A percentile compares a stretch with the other conserved stretches of the same genome.
Evolutionary conservation across 129 eudicot species (phyloP).

Genomic region (Lonicera japonica): DNA sequence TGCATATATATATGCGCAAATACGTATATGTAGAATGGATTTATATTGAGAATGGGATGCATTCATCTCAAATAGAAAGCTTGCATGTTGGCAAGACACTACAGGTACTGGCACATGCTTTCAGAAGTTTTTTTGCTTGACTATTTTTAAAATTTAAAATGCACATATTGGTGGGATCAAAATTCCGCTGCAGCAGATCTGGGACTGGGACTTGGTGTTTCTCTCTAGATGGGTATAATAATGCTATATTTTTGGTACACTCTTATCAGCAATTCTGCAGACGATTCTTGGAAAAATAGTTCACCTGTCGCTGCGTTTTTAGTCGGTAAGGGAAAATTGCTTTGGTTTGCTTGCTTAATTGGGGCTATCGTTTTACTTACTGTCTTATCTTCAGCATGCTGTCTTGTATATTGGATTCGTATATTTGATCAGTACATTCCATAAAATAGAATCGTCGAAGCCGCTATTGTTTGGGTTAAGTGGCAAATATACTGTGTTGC

Average conservation of each 20-base stretch:
- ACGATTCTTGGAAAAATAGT: slow-evolving; percentile 55
- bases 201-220: slow-evolving; percentile 32
- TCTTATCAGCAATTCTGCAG: slow-evolving; percentile 56
- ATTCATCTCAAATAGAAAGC: slow-evolving; percentile 7
- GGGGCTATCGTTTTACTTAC: slow-evolving; percentile 30
- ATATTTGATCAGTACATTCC: slow-evolving; percentile 12
- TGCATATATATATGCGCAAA: no score
- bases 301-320: slow-evolving; percentile 70
- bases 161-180: slow-evolving; percentile 20
- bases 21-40: no score
- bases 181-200: slow-evolving; percentile 37
- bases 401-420: slow-evolving; percentile 6
- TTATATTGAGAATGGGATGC: no score
- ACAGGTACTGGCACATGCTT: slow-evolving; percentile 9
- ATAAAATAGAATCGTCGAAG: slow-evolving; percentile 20
- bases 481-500: slow-evolving; percentile 21
- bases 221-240: slow-evolving; percentile 35
- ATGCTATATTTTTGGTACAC: slow-evolving; percentile 36
- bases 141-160: slow-evolving; percentile 20
- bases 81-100: slow-evolving; percentile 28
- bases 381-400: slow-evolving; percentile 4
- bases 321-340: slow-evolving; percentile 84
- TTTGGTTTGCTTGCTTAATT: slow-evolving; percentile 31
- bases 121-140: slow-evolving; percentile 18
- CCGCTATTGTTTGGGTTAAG: slow-evolving; percentile 19